These are phyloP conservation scores for Musa balbisiana DNA, from an alignment of 202 grass and related monocot species.

Conservation along the genomic window DNA sequence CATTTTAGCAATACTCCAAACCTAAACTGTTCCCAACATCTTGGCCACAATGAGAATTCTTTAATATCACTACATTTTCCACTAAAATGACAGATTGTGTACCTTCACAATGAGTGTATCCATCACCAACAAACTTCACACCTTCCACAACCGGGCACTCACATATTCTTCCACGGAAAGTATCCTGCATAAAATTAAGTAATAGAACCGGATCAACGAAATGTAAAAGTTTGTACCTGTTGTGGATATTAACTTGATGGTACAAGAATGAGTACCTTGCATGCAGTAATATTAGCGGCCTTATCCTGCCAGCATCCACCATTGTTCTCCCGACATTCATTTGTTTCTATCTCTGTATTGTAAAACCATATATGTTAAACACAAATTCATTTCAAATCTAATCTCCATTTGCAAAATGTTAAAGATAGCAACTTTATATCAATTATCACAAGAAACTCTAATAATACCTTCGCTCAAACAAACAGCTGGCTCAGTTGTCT, in stretches of 20 bases:
- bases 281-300: slow-evolving; percentile 16
- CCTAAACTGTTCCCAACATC: too few relatives aligned
- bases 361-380: background rate
- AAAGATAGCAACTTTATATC: background rate
- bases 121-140: slow-evolving; percentile 27
- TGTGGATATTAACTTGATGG: background rate
- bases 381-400: too few relatives aligned
- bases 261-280: slow-evolving; percentile 12
- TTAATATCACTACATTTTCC: background rate
- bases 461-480: slow-evolving; percentile 53
- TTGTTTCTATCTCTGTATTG: slow-evolving; percentile 20
- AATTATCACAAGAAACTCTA: background rate
- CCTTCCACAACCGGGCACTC: slow-evolving; percentile 15
- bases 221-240: background rate
- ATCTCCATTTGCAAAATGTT: background rate
- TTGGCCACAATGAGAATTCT: background rate
- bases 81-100: background rate
- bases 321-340: slow-evolving; percentile 22
- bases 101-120: slow-evolving; percentile 21
- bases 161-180: slow-evolving; percentile 22
- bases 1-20: too few relatives aligned
- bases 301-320: slow-evolving; percentile 21
- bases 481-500: slow-evolving; percentile 79
- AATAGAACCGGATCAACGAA: background rate
- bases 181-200: slow-evolving; percentile 4